A percentile compares a stretch with the other conserved stretches of the same genome.
These are phyloP conservation scores for Fraxinus americana DNA, from an alignment of 257 asterid species.

Conservation along the genomic window DNA sequence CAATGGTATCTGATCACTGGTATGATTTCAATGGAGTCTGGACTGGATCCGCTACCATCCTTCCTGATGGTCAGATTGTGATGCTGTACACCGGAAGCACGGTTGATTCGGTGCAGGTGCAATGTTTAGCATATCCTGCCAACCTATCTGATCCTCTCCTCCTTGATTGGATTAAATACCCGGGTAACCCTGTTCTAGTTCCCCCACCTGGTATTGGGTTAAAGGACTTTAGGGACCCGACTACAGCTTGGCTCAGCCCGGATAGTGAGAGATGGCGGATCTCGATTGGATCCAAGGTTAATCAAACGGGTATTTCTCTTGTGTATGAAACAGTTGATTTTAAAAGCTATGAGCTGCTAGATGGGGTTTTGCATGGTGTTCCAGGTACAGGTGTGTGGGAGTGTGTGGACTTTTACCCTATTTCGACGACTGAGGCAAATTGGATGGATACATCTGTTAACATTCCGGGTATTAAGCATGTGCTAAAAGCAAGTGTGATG, in stretches of 20 bases:
- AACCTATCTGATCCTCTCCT: slow-evolving; percentile 78
- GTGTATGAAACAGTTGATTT: slow-evolving; percentile 70
- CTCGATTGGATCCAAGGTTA: slow-evolving; percentile 62
- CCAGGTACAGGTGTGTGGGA: slow-evolving; percentile 93
- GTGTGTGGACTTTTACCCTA: slow-evolving; percentile 81
- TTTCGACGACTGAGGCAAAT: slow-evolving; percentile 39
- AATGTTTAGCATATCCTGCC: slow-evolving; percentile 76
- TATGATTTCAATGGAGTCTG: slow-evolving; percentile 82
- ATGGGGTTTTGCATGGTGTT: slow-evolving; percentile 55
- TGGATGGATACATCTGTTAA: slow-evolving; percentile 76
- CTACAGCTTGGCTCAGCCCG: slow-evolving; percentile 77
- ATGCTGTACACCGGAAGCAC: slow-evolving; percentile 82
- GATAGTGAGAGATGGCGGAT: slow-evolving; percentile 60
- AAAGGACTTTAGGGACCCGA: slow-evolving; percentile 78
- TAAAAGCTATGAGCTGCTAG: slow-evolving; percentile 39
- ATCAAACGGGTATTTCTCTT: slow-evolving; percentile 52
- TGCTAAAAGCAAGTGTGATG: slow-evolving; percentile 67
- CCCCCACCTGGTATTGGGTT: slow-evolving; percentile 78
- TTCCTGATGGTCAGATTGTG: slow-evolving; percentile 63
- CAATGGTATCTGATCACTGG: slow-evolving; percentile 76
- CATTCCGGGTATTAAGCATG: slow-evolving; percentile 67
- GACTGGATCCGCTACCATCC: slow-evolving; percentile 90
- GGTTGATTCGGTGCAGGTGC: slow-evolving; percentile 62
- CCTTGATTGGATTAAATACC: slow-evolving; percentile 67
- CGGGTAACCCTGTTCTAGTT: slow-evolving; percentile 61